A percentile compares a stretch with the other conserved stretches of the same genome.
Evolutionary conservation across 495 filamentous ascomycete genomes (phyloP).

Genomic region (Achaetomiella virescens): DNA sequence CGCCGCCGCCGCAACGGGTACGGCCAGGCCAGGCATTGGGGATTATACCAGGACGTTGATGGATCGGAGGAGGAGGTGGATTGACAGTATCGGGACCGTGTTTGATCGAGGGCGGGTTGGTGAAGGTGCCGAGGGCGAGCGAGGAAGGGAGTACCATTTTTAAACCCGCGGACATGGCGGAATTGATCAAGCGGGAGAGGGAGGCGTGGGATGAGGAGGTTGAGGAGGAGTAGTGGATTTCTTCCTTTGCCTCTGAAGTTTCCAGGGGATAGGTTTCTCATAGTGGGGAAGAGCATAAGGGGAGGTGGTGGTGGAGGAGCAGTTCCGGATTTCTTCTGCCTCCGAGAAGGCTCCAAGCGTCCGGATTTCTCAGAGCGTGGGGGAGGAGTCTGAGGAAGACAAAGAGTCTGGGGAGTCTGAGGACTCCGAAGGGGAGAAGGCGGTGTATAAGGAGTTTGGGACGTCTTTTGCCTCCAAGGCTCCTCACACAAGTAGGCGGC

Average conservation of each 20-base stretch:
- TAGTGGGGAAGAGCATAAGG: no score
- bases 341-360: no score
- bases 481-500: no score
- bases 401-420: no score
- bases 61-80: slow-evolving; percentile 82
- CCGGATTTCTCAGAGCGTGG: no score
- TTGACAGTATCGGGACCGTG: slow-evolving; percentile 76
- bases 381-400: no score
- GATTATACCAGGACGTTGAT: slow-evolving; percentile 84
- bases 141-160: slow-evolving; percentile 55
- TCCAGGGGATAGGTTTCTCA: no score
- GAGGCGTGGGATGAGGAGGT: slow-evolving; percentile 71
- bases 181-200: slow-evolving; percentile 59
- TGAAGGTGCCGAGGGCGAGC: slow-evolving; percentile 40
- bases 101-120: slow-evolving; percentile 56
- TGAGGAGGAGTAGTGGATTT: slow-evolving; percentile 35
- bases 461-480: no score
- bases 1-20: slow-evolving; percentile 42
- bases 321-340: no score
- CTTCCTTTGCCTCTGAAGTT: background rate
- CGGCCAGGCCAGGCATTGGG: slow-evolving; percentile 76
- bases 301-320: no score
- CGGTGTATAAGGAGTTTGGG: no score
- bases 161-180: slow-evolving; percentile 45
- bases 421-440: no score